These are phyloP conservation scores for Sclerotinia subarctica DNA, from an alignment of 2,329 filamentous ascomycete species.

Conservation along the genomic window DNA sequence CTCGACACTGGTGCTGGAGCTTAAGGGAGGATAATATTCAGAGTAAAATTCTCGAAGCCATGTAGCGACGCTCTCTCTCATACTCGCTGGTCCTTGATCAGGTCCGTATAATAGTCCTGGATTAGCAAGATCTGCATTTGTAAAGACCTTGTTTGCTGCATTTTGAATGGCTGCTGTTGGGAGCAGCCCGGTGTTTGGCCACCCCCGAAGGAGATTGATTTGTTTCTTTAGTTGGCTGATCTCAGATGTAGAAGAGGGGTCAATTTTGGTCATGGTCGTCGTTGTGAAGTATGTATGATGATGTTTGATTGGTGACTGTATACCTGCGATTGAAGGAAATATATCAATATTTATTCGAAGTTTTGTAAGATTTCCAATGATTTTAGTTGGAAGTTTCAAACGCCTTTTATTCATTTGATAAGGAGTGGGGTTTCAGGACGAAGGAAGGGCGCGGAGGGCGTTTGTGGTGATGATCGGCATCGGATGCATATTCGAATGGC, in stretches of 20 bases:
- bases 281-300: background rate
- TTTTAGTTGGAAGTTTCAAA: background rate
- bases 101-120: slow-evolving; percentile 62
- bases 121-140: slow-evolving; percentile 54
- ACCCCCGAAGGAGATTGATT: slow-evolving; percentile 67
- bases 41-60: slow-evolving; percentile 61
- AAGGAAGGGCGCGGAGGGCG: background rate
- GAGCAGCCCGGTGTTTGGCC: slow-evolving; percentile 51
- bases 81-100: slow-evolving; percentile 68
- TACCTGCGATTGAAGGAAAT: background rate
- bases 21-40: background rate
- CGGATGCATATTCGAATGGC: background rate
- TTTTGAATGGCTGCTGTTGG: slow-evolving; percentile 40
- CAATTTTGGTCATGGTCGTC: slow-evolving; percentile 9
- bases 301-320: background rate
- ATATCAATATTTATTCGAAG: background rate
- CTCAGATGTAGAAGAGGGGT: background rate
- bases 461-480: background rate
- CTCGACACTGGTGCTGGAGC: background rate
- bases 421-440: background rate
- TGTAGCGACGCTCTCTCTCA: slow-evolving; percentile 63
- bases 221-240: slow-evolving; percentile 24
- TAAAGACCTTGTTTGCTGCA: slow-evolving; percentile 54
- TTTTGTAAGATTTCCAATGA: background rate
- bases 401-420: background rate